A percentile compares a stretch with the other conserved stretches of the same genome.
These are phyloP conservation scores for Bjerkandera adusta DNA, from an alignment of 1,284 basidiomycete species.

Conservation along the genomic window DNA sequence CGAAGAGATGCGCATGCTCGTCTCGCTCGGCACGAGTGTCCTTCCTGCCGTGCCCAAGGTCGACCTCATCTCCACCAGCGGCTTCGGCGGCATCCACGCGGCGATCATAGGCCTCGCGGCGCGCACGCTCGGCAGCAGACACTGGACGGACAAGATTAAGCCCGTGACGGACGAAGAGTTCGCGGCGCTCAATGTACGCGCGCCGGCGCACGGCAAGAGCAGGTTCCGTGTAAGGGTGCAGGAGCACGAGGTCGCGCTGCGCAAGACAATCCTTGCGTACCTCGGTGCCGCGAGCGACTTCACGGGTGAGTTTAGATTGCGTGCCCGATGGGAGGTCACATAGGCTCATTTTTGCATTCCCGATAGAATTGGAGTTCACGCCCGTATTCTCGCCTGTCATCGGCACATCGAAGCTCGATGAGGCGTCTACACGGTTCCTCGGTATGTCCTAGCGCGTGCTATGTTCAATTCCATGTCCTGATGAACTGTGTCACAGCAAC, in stretches of 20 bases:
- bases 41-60: slow-evolving; percentile 70
- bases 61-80: slow-evolving; percentile 73
- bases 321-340: not conserved
- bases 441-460: slow-evolving; percentile 30
- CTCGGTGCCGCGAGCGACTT: slow-evolving; percentile 69
- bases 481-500: slow-evolving; percentile 51
- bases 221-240: slow-evolving; percentile 58
- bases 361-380: slow-evolving; percentile 61
- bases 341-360: not conserved
- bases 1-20: slow-evolving; percentile 75
- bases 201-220: slow-evolving; percentile 56
- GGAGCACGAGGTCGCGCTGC: slow-evolving; percentile 51
- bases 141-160: slow-evolving; percentile 57
- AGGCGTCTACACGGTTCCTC: slow-evolving; percentile 39
- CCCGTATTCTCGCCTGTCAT: slow-evolving; percentile 63
- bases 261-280: slow-evolving; percentile 62
- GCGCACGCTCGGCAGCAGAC: slow-evolving; percentile 63
- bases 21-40: slow-evolving; percentile 65
- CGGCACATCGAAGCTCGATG: slow-evolving; percentile 44
- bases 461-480: slow-evolving; percentile 1
- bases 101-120: slow-evolving; percentile 80
- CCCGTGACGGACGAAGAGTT: slow-evolving; percentile 75
- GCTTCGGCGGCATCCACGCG: slow-evolving; percentile 82
- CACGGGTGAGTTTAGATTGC: slow-evolving; percentile 41
- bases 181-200: slow-evolving; percentile 49